Evolutionary conservation across 2,329 filamentous ascomycete species (phyloP), one percentile per base, ranked within the genome.

Genomic region (Ceratocystis harringtonii): DNA sequence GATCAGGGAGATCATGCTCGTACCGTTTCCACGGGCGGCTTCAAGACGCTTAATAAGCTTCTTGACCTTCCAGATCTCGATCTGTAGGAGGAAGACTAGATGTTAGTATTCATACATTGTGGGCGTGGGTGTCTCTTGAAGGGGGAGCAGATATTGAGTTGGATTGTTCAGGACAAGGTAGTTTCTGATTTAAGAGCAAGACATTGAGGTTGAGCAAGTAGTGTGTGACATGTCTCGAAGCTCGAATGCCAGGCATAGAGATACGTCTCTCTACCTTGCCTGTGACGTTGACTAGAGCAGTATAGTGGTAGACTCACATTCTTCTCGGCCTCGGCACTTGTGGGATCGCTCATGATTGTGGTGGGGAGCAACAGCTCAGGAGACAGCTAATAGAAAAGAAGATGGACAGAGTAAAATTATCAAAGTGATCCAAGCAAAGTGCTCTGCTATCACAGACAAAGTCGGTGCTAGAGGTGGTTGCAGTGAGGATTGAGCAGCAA

Each of bases 21-120:
- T 99, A 80, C 94, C 94, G 84, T 99, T 99, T 76, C 94, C 94
- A 76, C 95, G 85, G 71, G 95, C 95, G 69, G 90, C 89, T 78
- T 97, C 94, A 72, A 99, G 90, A 73, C 94, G 89, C 80, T 97
- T 99, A 80, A 99, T 96, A 75, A 99, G 82, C 83, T 99, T 99
- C 84, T 99, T 99, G 75, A 99, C 92, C 87, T 99, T 96, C 89
- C 88, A 92, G 80, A 87, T 87, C 78, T 87, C 84, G 73, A 87
- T 87, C 82, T 85, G 70, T 69, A 45, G n/a, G 5, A 22, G 55
- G 17, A 58, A n/a, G 50, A 32, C 5, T 28, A 2, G 30, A 2
- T n/a, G 25, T 58, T 36, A 58, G 55, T 4, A 36, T 58, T 36
- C 15, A 25, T n/a, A 19, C 28, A 19, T 8, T 36, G 17, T 36